phyloP scores from a whole-genome alignment of 306 rosid genomes.

The Crataegus laevigata region DNA sequence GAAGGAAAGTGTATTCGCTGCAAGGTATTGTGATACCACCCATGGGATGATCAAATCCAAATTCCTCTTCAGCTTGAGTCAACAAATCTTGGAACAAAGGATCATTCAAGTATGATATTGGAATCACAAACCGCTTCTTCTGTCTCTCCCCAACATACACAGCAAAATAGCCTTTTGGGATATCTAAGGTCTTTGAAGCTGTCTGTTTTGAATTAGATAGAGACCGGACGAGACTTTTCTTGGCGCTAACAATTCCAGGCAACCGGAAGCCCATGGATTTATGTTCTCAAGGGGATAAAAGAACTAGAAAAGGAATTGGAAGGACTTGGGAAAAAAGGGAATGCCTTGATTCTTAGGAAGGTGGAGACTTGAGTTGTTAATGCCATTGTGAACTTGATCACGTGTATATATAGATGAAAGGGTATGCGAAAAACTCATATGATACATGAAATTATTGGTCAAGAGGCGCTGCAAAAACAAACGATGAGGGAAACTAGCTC shows the following conservation, averaged over 20 bases:
- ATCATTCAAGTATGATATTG: slow-evolving; percentile 29
- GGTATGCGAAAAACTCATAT: not conserved
- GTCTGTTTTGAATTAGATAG: not conserved
- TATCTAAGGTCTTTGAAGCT: slow-evolving; percentile 4
- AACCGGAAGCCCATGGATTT: slow-evolving; percentile 3
- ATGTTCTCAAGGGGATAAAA: not conserved
- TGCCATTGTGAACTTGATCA: not conserved
- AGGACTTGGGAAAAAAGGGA: not conserved
- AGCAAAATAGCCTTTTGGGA: slow-evolving; percentile 37
- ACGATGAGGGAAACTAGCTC: not conserved
- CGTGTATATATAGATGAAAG: not conserved
- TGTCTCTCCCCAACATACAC: slow-evolving; percentile 35
- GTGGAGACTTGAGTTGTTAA: not conserved
- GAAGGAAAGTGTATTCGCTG: slow-evolving; percentile 19
- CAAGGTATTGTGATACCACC: slow-evolving; percentile 51
- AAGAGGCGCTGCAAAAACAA: not conserved
- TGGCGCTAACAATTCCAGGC: slow-evolving; percentile 3
- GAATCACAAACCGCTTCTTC: slow-evolving; percentile 32
- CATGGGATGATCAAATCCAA: slow-evolving; percentile 38
- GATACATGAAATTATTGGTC: not conserved
- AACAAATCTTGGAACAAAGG: slow-evolving; percentile 29
- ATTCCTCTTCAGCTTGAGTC: slow-evolving; percentile 33
- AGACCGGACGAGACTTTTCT: slow-evolving; percentile 5
- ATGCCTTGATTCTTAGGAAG: not conserved
- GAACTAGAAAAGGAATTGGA: not conserved